Base-by-base conservation (phyloP, 768 basidiomycete species). In the Tricholoma sp. region DNA sequence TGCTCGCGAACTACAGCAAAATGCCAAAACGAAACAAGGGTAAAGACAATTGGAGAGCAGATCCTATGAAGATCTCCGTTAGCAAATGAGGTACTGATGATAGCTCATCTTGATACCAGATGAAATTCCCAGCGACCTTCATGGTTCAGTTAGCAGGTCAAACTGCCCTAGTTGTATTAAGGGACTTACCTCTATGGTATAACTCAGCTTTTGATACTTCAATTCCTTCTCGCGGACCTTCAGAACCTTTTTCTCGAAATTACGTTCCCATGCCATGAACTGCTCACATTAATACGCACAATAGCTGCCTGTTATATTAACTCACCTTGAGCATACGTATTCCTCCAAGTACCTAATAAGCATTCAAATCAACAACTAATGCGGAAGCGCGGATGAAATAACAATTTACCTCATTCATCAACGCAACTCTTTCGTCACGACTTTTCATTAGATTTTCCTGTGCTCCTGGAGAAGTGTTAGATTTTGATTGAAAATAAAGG, bases 201-300 rank as follows among this genome's bases (percentile, higher is more conserved):
- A 97, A 70, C 92, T 97, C 50, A 91, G 69, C 62, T 82, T 85
- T 65, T 95, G 93, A 69, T 84, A 93, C 63, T 84, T 85, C 24
- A 97, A 76, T 68, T 97, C 94, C 61, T 84, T 86, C 42, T 84
- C 84, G 20, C 94, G 82, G 57, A 96, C 76, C 52, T 80, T 83
- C 53, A 88, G 68, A 0, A 94, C 85, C 9, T 78, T 79, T 20
- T 77, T 76, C 70, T 96, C 94, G 62, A 95, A 95, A 66, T 83
- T 91, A 28, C 94, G 84, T 68, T 97, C 94, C 94, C 80, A 82
- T n/a, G 92, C 94, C 92, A 96, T 95, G 71, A 95, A 97, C 85
- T 88, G 63, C n/a, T 15, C 17, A 20, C 39, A 33, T 10, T 20
- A 53, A 13, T 24, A 24, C 24, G 24, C 24, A 24, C 24, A 24